phyloP scores from a whole-genome alignment of 1,284 basidiomycete species.

The Trametes versicolor region DNA sequence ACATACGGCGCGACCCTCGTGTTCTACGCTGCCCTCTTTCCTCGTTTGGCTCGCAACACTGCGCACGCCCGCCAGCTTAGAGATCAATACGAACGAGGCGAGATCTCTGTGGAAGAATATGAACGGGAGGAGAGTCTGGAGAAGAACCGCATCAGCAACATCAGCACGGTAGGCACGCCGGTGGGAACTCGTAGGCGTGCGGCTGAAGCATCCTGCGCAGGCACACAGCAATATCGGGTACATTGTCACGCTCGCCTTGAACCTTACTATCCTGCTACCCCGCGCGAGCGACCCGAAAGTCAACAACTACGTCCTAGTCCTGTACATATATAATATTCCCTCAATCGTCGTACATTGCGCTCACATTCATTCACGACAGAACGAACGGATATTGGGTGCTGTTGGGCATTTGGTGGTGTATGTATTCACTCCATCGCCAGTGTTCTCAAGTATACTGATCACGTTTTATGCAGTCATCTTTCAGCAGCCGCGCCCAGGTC shows the following conservation, averaged over 20 bases:
- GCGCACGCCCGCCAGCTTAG: conserved; percentile 68
- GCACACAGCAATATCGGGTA: conserved; percentile 82
- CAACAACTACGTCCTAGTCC: conserved; percentile 73
- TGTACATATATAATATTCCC: conserved; percentile 52
- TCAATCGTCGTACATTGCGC: not conserved
- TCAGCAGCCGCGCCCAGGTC: conserved; percentile 79
- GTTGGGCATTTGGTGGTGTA: conserved; percentile 85
- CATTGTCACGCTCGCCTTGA: conserved; percentile 70
- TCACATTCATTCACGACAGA: conserved; percentile 44
- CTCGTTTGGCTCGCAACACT: conserved; percentile 84
- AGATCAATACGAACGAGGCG: conserved; percentile 65
- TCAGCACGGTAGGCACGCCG: conserved; percentile 72
- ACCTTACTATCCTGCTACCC: conserved; percentile 79
- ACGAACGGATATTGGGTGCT: conserved; percentile 81
- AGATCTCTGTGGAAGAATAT: conserved; percentile 70
- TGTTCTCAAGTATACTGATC: conserved; percentile 6
- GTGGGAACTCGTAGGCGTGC: not conserved
- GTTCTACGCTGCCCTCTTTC: conserved; percentile 87
- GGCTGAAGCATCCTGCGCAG: conserved; percentile 45
- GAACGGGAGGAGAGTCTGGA: conserved; percentile 82
- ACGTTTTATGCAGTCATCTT: conserved; percentile 65
- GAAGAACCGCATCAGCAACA: conserved; percentile 88
- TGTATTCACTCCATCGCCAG: conserved; percentile 36
- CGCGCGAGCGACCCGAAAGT: conserved; percentile 69
- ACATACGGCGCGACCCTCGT: conserved; percentile 80